Base-by-base conservation (phyloP, 345 rosid genomes). In the Raphanus raphanistrum region DNA sequence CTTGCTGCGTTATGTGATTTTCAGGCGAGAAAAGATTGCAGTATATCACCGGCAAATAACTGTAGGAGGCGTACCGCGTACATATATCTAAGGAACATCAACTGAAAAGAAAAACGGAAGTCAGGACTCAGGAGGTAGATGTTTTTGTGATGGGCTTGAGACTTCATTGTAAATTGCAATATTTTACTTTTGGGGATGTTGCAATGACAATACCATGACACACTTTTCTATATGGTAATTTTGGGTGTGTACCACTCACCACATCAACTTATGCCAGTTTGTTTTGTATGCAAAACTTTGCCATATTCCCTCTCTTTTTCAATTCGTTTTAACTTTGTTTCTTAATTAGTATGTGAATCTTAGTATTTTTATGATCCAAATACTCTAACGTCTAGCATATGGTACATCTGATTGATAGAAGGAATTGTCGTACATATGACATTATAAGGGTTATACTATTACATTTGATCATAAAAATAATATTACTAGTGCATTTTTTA, bases 1-100 rank as follows among this genome's bases (percentile, higher is more conserved):
- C 9, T 63, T 79, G 79, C 75, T 21, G 3, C 9, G 52, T 79
- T 21, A 68, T 79, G 77, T 79, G 82, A 78, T 31, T 63, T 36
- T 63, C 13, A 72, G 75, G 54, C 9, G 5, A 52, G 32, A 35
- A 25, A 70, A 48, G 16, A 9, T 43, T 16, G 13, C 50, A 41
- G 45, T 43, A 43, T 50, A 27, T 2, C 9, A 21, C 8, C 8
- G 28, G 5, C 36, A 48, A 13, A 31, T 62, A 35, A 11, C 38
- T 16, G 68, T 61, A 69, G 6, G 31, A 62, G 6, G 35, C 6
- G 64, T 50, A 61, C 21, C 21, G 21, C 21, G 21, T 50, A 69
- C 33, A 76, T 61, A 68, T 57, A 62, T 5, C 52, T 43, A 64
- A 60, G 69, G 5, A 68, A 68, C 52, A 68, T 12, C 11, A 33